Conservation (phyloP, 2,329 filamentous ascomycete genomes). For the Aspergillus pseudonomiae region DNA sequence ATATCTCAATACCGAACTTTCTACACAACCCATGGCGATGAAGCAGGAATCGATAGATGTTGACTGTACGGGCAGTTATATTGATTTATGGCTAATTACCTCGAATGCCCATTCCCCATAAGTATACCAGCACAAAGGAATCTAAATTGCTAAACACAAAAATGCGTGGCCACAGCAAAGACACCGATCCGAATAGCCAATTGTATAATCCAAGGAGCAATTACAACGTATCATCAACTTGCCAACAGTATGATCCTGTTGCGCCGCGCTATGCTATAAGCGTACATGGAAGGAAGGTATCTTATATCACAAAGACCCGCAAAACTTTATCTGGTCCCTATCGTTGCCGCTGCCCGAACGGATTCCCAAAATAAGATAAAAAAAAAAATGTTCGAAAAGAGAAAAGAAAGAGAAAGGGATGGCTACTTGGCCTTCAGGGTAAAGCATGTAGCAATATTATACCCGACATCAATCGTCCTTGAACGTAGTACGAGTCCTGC, state of each 20-base stretch:
- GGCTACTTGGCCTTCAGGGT: neutral
- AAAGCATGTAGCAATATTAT: neutral
- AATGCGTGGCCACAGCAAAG: slow-evolving; percentile 11
- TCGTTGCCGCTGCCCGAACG: slow-evolving; percentile 9
- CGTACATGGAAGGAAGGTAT: slow-evolving; percentile 14
- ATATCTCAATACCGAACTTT: no score
- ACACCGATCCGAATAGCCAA: slow-evolving; percentile 3
- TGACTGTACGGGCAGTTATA: neutral
- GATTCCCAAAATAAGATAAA: slow-evolving; percentile 9
- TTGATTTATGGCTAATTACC: slow-evolving; percentile 5
- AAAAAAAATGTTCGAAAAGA: neutral
- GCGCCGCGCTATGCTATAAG: slow-evolving; percentile 25
- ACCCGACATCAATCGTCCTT: slow-evolving; percentile 34
- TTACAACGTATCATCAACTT: slow-evolving; percentile 11
- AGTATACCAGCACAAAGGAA: neutral
- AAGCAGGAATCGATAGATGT: no score
- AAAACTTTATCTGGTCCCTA: neutral
- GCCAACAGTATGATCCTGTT: slow-evolving; percentile 16
- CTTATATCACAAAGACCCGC: slow-evolving; percentile 8
- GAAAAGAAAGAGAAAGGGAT: neutral
- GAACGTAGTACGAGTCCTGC: slow-evolving; percentile 37
- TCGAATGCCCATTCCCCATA: neutral
- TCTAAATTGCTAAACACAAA: slow-evolving; percentile 16
- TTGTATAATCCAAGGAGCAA: slow-evolving; percentile 10
- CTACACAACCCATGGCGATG: no score